Percentiles rank a stretch among this genome's conserved stretches.
phyloP scores from a whole-genome alignment of 306 rosid species.

The Quercus dentata region DNA sequence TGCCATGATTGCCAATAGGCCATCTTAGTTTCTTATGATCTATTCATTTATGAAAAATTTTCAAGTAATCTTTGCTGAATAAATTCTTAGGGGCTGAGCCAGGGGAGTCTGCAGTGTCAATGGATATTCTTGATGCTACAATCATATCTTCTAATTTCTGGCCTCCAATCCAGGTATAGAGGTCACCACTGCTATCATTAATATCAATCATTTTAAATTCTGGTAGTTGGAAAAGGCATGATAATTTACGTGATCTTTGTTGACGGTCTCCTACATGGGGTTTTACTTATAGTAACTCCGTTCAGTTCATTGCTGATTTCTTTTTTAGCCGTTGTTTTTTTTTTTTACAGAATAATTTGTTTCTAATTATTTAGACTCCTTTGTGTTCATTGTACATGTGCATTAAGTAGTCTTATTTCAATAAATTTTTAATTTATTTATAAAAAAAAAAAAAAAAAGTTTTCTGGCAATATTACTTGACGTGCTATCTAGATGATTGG shows the following conservation, averaged over 20 bases:
- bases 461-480: background rate
- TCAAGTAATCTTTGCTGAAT: slow-evolving; percentile 13
- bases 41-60: background rate
- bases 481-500: background rate
- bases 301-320: too few species aligned
- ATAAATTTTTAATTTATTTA: too few species aligned
- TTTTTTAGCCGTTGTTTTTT: too few species aligned
- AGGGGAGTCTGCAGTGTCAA: slow-evolving; percentile 45
- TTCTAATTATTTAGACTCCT: too few species aligned
- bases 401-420: too few species aligned
- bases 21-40: background rate
- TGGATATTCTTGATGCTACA: slow-evolving; percentile 72
- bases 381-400: too few species aligned
- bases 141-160: slow-evolving; percentile 91
- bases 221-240: background rate
- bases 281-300: too few species aligned
- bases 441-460: background rate
- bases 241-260: background rate
- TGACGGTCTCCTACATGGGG: too few species aligned
- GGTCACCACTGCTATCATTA: background rate
- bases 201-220: slow-evolving; percentile 4
- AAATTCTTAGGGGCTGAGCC: slow-evolving; percentile 41
- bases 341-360: too few species aligned
- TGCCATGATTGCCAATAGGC: background rate
- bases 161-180: slow-evolving; percentile 91